A percentile compares a stretch with the other conserved stretches of the same genome.
These are phyloP conservation scores for Tolypocladium guangdongense DNA, from an alignment of 2,329 filamentous ascomycete genomes.

Conservation along the genomic window DNA sequence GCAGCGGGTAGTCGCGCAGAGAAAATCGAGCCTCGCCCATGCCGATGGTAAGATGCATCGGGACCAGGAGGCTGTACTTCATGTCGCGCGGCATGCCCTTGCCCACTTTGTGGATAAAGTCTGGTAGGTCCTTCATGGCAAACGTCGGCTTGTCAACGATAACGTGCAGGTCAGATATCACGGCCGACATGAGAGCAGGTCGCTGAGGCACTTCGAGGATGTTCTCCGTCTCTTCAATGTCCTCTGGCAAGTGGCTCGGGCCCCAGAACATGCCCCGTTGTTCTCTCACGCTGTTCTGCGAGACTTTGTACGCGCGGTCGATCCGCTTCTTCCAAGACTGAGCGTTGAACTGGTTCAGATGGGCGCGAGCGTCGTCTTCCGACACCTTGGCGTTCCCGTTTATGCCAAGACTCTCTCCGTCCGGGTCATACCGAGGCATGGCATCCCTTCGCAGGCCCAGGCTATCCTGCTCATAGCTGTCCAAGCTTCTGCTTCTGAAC, in stretches of 20 bases:
- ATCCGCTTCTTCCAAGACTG: constrained; percentile 90
- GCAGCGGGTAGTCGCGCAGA: constrained; percentile 86
- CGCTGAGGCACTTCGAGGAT: constrained; percentile 78
- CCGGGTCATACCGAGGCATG: constrained; percentile 65
- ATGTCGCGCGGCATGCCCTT: constrained; percentile 93
- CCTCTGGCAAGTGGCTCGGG: constrained; percentile 67
- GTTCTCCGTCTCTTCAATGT: constrained; percentile 70
- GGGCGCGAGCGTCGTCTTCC: constrained; percentile 64
- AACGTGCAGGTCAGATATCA: constrained; percentile 77
- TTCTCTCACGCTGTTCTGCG: constrained; percentile 66
- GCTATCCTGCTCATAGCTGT: constrained; percentile 24
- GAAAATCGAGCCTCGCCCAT: constrained; percentile 85
- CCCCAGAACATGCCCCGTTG: constrained; percentile 75
- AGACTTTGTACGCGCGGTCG: constrained; percentile 59
- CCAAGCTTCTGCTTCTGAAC: constrained; percentile 45
- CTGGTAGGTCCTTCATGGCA: constrained; percentile 66
- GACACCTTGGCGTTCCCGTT: constrained; percentile 62
- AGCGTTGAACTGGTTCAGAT: constrained; percentile 69
- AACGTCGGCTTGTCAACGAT: constrained; percentile 89
- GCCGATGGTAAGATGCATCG: constrained; percentile 78
- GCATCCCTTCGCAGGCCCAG: constrained; percentile 26
- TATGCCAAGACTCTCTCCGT: constrained; percentile 53
- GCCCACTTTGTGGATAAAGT: constrained; percentile 80
- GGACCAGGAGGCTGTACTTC: constrained; percentile 79
- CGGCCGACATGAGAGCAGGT: constrained; percentile 68